Conservation (phyloP, 371 early-diverging fungal species). For the Apophysomyces trapeziformis region DNA sequence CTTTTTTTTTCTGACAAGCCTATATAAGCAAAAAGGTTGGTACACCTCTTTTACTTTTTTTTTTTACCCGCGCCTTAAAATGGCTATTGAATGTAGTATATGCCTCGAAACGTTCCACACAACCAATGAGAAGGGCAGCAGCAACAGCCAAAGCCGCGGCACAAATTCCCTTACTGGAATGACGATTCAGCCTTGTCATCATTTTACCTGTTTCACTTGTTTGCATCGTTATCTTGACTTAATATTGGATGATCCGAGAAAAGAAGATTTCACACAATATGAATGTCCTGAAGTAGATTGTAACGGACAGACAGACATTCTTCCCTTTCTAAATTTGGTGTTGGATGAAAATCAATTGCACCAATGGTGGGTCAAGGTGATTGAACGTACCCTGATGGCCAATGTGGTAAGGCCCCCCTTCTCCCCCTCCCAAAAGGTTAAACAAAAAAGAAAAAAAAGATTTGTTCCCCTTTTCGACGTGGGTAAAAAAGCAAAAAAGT, state of each 20-base stretch:
- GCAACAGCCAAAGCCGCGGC: no score
- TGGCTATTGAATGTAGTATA: neutral
- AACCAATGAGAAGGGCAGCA: no score
- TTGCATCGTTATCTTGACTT: neutral
- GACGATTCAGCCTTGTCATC: neutral
- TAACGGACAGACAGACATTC: neutral
- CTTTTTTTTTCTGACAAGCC: neutral
- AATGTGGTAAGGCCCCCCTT: slow-evolving; percentile 4
- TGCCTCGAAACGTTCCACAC: neutral
- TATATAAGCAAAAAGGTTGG: neutral
- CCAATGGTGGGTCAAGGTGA: slow-evolving; percentile 16
- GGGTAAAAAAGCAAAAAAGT: no score
- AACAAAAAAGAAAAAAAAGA: no score
- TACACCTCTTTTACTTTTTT: neutral
- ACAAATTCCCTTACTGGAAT: neutral
- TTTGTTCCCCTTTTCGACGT: no score
- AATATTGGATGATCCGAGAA: neutral
- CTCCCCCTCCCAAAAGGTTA: no score
- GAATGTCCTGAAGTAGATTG: slow-evolving; percentile 1
- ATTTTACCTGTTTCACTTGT: neutral
- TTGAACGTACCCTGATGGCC: slow-evolving; percentile 15
- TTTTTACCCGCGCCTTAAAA: neutral
- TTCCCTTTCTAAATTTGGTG: neutral
- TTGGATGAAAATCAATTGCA: neutral
- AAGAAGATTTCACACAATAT: neutral